Evolutionary conservation across 1,284 basidiomycete genomes (phyloP).

Genomic region (Tetrapyrgos nigripes): DNA sequence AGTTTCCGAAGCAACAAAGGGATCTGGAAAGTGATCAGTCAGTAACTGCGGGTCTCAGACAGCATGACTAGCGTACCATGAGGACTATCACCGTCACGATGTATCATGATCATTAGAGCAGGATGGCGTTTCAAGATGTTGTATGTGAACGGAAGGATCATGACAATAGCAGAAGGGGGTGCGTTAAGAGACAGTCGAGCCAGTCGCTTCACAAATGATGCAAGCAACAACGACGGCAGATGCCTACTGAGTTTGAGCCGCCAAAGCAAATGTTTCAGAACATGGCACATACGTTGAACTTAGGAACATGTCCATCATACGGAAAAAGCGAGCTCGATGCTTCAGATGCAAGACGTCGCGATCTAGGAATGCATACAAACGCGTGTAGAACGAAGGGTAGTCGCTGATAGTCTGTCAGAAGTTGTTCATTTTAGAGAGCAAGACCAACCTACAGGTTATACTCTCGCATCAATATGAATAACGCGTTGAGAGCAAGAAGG

Average conservation of each 20-base stretch:
- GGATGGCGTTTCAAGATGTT: constrained; percentile 95
- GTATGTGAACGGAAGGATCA: constrained; percentile 93
- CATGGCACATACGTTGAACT: constrained; percentile 77
- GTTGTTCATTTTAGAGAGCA: background rate
- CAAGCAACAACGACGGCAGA: constrained; percentile 87
- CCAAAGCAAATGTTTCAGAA: constrained; percentile 3
- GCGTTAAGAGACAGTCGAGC: constrained; percentile 85
- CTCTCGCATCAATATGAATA: constrained; percentile 91
- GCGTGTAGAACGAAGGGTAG: constrained; percentile 95
- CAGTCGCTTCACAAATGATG: constrained; percentile 94
- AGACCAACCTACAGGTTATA: constrained; percentile 83
- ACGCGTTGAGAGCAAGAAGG: constrained; percentile 88
- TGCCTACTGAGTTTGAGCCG: constrained; percentile 73
- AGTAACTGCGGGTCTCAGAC: background rate
- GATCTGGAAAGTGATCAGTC: constrained; percentile 53
- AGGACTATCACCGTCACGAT: constrained; percentile 54
- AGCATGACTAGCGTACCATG: constrained; percentile 4
- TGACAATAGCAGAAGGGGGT: constrained; percentile 90
- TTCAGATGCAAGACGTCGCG: constrained; percentile 89
- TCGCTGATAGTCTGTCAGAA: constrained; percentile 60
- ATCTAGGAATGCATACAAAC: constrained; percentile 91
- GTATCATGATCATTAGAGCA: constrained; percentile 92
- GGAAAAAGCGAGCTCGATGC: constrained; percentile 94
- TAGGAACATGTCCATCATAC: constrained; percentile 90
- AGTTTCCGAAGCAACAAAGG: constrained; percentile 71